Base-by-base conservation (phyloP, 2,329 filamentous ascomycete genomes). In the Fusarium verrucosum region DNA sequence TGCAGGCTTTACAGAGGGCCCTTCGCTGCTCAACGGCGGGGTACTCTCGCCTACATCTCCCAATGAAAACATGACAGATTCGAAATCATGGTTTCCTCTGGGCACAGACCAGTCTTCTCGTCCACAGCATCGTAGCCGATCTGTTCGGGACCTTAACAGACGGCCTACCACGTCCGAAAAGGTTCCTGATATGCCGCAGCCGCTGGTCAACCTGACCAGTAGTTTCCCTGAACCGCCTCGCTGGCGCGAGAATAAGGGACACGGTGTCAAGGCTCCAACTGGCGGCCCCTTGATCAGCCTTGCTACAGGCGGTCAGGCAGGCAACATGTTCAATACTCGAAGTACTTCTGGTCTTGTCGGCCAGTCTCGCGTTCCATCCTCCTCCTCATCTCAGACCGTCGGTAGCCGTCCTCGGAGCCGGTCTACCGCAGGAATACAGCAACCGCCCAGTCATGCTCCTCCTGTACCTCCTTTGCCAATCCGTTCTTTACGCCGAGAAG, bases 151-250 rank as follows among this genome's bases (percentile, higher is more conserved):
- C 26, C 41, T 50, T 35, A 55, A 38, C 23, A 55, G 49, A 60
- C 69, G 30, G 19, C 72, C 73, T 26, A 62, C 65, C 13, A 68
- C 72, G 5, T 71, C 70, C 13, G 76, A 72, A 43, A 36, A 57
- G 30, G 62, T 65, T 25, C 70, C 68, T 10, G 68, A 76, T 11
- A 74, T 72, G 68, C 81, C 82, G 4, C 87, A 87, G 61, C 89
- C 90, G 2, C 81, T 93, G 7, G 77, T 93, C 26, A 90, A 91
- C 70, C 81, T 92, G 36, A 88, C 66, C 32, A 71, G 87, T 0
- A 80, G 82, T 44, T 90, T 89, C 70, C 81, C 83, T 45, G 88
- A 90, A 61, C 88, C 88, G 17, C 82, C 89, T 73, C 82, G 83
- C 70, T 82, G 82, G 58, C 80, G 79, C 42, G 83, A 84, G 44